Percentiles rank a stretch among this genome's conserved stretches.
These are phyloP conservation scores for Malassezia pachydermatis DNA, from an alignment of 1,284 basidiomycete genomes.

Conservation along the genomic window DNA sequence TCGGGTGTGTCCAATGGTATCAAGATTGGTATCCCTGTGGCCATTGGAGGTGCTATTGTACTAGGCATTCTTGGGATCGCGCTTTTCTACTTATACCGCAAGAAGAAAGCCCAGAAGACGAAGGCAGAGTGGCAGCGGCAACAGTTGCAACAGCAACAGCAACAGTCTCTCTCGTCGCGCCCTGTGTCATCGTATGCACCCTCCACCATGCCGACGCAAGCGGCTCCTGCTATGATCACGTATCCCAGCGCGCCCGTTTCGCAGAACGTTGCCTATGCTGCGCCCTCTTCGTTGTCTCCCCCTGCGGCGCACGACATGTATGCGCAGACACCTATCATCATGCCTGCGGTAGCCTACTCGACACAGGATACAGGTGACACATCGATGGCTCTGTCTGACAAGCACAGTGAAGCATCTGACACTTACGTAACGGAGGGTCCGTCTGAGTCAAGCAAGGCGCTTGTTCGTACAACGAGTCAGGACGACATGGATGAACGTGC, in stretches of 20 bases:
- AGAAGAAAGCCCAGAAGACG: background rate
- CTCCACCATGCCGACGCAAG: background rate
- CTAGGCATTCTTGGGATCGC: background rate
- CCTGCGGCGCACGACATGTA: background rate
- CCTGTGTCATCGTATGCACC: too few species aligned
- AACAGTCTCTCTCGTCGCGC: background rate
- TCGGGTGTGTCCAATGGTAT: conserved; percentile 1
- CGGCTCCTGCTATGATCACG: background rate
- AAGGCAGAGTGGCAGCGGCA: too few species aligned
- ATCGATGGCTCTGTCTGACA: background rate
- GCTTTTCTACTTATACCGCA: conserved; percentile 5
- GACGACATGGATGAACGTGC: background rate
- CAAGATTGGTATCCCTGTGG: conserved; percentile 16
- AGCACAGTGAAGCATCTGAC: background rate
- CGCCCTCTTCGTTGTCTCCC: background rate
- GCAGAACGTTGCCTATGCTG: background rate
- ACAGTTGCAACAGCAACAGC: background rate
- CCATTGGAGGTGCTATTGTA: conserved; percentile 11
- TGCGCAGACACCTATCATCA: background rate
- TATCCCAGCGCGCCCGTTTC: background rate
- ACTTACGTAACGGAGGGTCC: too few species aligned
- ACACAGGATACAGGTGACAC: background rate
- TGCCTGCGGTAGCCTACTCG: background rate
- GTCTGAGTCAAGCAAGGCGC: background rate
- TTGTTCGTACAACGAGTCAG: too few species aligned